Base-by-base conservation (phyloP, 2,329 filamentous ascomycete species). In the Graphilbum ipis-grandicollis region DNA sequence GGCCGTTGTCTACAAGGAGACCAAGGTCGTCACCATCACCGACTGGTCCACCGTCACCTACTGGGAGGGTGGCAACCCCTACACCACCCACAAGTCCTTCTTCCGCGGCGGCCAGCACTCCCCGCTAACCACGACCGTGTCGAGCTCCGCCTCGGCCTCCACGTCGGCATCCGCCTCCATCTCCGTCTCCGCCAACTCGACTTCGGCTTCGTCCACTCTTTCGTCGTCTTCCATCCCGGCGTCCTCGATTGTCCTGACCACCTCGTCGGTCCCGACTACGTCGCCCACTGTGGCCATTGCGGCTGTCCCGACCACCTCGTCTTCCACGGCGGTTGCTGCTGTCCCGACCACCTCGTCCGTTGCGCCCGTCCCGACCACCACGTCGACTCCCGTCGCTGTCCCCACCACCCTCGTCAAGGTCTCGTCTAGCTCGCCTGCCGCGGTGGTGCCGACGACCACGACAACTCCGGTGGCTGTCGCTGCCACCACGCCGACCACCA, bases 31-130 rank as follows among this genome's bases (percentile, higher is more conserved):
- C 34, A 47, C 50, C 9, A 52, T 55, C 38, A 58, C 52, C 15
- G 44, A 54, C 33, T 61, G 54, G 53, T 54, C 58, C 36, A 64
- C 58, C 30, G 57, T 62, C 37, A 65, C 60, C 28, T 55, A 60
- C 43, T 56, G 49, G 37, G 52, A 50, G 10, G 48, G 50, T 40
- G 40, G 43, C 35, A 32, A 41, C 15, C 21, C 43, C 34, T 22
- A 41, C 29, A 31, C 43, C 13, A 29, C 42, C 14, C 19, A 40
- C 36, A 34, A 40, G 34, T 37, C 40, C 34, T 34, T 41, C 35
- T 48, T 44, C 41, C 46, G 45, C 36, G 46, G 37, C 33, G 36
- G 39, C n/a, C 31, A 35, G 35, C 19, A 37, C 25, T 28, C 36
- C 15, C 38, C 42, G 21, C 32, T 41, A 14, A 22, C 44, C 21